Evolutionary conservation across 78 protist genomes (phyloP), one percentile per base, ranked within the genome.

Genomic region (Cyanophora paradoxa): DNA sequence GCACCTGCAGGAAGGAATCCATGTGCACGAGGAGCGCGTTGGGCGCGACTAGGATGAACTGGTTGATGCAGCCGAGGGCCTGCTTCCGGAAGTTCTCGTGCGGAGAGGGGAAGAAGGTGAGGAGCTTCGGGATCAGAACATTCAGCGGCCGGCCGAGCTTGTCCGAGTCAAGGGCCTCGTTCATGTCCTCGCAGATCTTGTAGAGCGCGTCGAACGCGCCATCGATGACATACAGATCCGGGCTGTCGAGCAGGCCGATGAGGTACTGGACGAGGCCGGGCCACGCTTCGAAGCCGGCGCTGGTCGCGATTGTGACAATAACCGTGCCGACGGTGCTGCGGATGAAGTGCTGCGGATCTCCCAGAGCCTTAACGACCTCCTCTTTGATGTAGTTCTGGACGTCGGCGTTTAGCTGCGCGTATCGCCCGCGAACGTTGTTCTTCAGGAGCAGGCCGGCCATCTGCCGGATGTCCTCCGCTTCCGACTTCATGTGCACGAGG

Each of bases 151-250:
- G 34, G 22, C 1, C 20, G 30, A 2, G 1, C 13, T 2, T 14
- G 1, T 62, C 24, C 14, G 42, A 1, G 19, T 26, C 68, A 7
- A 62, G 46, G 28, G 3, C 1, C n/a, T 62, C 48, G 17, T 13
- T 1, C 34, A 17, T 7, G 39, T 74, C 79, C 70, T 58, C 79
- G 79, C 79, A 74, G 20, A 74, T 19, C 67, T 74, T 74, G 34
- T 0, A 7, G 24, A 74, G 58, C 5, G 70, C 63, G 11, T 13
- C 33, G 44, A 59, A 10, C 16, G 79, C 56, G 34, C 79, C 79
- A 20, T 61, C 70, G 26, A 56, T 26, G 8, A 1, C 42, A 17
- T 28, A 0, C n/a, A 0, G 14, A 56, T 36, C 36, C 19, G 33
- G 31, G 31, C 28, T 19, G 44, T 72, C 48, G 24, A 19, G 20